phyloP scores from a whole-genome alignment of 179 eudicot species.

The Patellifolia procumbens region DNA sequence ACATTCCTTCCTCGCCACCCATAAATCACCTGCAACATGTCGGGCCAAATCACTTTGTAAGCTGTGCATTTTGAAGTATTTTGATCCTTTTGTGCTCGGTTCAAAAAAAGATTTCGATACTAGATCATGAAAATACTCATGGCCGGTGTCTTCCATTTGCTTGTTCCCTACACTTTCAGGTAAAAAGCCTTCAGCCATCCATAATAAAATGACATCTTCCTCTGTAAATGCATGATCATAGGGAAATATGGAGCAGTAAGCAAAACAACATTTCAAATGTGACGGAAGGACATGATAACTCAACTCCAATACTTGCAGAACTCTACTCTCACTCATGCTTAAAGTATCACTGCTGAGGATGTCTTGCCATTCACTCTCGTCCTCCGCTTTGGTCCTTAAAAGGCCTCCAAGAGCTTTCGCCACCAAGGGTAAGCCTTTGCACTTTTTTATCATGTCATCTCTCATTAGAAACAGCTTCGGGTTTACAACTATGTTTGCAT shows the following conservation, averaged over 20 bases:
- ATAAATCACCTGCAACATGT: slow-evolving; percentile 7
- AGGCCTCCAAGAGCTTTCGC: slow-evolving; percentile 31
- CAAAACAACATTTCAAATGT: slow-evolving; percentile 35
- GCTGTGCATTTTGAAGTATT: slow-evolving; percentile 28
- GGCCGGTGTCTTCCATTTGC: slow-evolving; percentile 21
- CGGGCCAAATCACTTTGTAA: slow-evolving; percentile 34
- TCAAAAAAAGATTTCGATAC: slow-evolving; percentile 29
- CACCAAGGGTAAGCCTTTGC: slow-evolving; percentile 24
- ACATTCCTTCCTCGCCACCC: neutral
- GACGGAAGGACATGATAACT: slow-evolving; percentile 37
- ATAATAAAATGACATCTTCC: slow-evolving; percentile 17
- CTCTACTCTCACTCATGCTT: slow-evolving; percentile 10
- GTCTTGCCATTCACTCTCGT: slow-evolving; percentile 27
- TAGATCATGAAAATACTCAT: slow-evolving; percentile 23
- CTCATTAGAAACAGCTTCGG: neutral
- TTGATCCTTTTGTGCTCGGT: neutral
- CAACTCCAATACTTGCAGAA: slow-evolving; percentile 28
- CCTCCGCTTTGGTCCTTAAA: slow-evolving; percentile 19
- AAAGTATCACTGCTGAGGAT: slow-evolving; percentile 16
- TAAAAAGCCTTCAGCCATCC: slow-evolving; percentile 25
- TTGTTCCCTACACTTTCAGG: neutral
- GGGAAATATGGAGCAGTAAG: slow-evolving; percentile 32
- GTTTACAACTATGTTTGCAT: neutral
- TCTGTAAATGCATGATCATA: slow-evolving; percentile 20
- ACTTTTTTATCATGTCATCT: neutral